Base-by-base conservation (phyloP, 306 rosid species). In the Crotalaria pallida region DNA sequence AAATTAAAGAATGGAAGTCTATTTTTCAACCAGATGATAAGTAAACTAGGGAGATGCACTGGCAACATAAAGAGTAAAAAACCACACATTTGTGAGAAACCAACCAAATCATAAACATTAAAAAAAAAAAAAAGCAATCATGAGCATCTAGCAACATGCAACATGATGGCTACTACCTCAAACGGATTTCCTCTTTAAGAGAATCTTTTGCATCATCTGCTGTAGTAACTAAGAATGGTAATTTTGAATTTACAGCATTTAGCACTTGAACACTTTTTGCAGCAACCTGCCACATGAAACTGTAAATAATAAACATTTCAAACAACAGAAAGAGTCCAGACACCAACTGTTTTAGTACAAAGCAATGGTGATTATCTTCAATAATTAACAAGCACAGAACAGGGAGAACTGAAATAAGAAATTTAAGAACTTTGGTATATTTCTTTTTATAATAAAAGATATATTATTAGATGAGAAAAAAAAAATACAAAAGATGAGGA, bases 201-300 rank as follows among this genome's bases (percentile, higher is more conserved):
- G 90, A 81, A 56, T 91, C 97, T 59, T 87, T 94, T 49, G 96
- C 91, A 67, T 88, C 95, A 41, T 88, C 92, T 21, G 77, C 81
- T 7, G 96, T 87, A 18, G 98, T 94, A 75, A 94, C 87, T 77
- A 88, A 66, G 77, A 94, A 94, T 23, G 97, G 98, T 63, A 90
- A 68, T 86, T 88, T 94, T 4, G 81, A 58, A 73, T 87, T 88
- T 78, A 90, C 96, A 44, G 89, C 81, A 77, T 90, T 90, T 68
- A 94, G 80, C 31, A 94, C 83, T 33, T 74, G 96, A 83, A 88
- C 97, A 74, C 72, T 76, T 67, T 82, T 85, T 10, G 97, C 98
- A 49, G 96, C 91, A 87, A 94, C 84, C 96, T 89, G 77, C 57
- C 38, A 77, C 43, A 33, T 21, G 15, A 61, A 19, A 49, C 16